phyloP scores from a whole-genome alignment of 2,329 filamentous ascomycete genomes.

The Ramichloridium luteum region DNA sequence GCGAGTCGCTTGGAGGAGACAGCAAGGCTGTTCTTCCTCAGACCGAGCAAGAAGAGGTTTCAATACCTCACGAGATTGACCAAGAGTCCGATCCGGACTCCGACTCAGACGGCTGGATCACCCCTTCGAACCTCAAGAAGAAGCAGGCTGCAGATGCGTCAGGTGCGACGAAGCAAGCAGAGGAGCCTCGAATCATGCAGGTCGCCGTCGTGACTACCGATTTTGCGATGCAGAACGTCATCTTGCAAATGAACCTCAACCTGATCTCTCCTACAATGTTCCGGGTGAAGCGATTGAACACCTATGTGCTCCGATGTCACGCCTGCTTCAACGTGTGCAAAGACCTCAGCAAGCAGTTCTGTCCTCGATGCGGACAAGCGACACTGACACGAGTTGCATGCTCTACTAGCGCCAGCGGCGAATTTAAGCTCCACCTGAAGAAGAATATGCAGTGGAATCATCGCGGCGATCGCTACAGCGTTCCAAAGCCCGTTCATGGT shows the following conservation, averaged over 20 bases:
- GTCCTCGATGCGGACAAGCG: constrained; percentile 75
- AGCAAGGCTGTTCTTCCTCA: background rate
- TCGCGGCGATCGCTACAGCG: constrained; percentile 79
- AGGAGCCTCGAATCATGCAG: constrained; percentile 56
- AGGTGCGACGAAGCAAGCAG: constrained; percentile 31
- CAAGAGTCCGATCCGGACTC: constrained; percentile 30
- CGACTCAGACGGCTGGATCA: constrained; percentile 78
- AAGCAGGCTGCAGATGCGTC: constrained; percentile 57
- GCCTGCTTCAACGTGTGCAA: constrained; percentile 78
- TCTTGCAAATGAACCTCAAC: constrained; percentile 87
- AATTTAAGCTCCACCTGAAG: constrained; percentile 78
- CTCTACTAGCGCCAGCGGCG: constrained; percentile 67
- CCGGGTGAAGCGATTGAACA: constrained; percentile 73
- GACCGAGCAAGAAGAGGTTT: constrained; percentile 9
- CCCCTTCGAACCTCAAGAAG: constrained; percentile 78
- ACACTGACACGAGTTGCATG: constrained; percentile 77
- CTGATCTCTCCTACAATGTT: constrained; percentile 68
- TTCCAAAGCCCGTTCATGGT: constrained; percentile 80
- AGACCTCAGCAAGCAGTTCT: constrained; percentile 84
- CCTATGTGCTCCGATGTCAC: constrained; percentile 85
- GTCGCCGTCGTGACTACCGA: constrained; percentile 89
- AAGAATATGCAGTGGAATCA: constrained; percentile 95
- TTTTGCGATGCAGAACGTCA: constrained; percentile 95
- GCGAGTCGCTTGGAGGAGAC: background rate
- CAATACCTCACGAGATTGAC: constrained; percentile 9